Evolutionary conservation across 2,329 filamentous ascomycete species (phyloP), one percentile per base, ranked within the genome.

Genomic region (Orbilia blumenaviensis): DNA sequence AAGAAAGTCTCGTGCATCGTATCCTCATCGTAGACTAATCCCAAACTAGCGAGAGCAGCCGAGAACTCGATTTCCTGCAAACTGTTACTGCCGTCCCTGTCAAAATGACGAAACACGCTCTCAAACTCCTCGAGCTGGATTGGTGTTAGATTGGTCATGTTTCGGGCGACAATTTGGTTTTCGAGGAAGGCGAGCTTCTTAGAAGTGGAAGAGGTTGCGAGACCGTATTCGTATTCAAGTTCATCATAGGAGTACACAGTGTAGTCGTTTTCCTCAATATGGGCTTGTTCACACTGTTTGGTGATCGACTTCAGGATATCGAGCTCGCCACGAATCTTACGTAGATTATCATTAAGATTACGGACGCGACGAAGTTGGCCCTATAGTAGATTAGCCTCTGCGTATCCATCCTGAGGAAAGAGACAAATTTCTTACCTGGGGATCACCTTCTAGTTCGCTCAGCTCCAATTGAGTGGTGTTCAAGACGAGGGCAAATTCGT

Each of bases 201-300:
- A 78, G 93, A 91, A 27, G 98, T 94, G 9, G 92, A 95, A 29
- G 92, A 91, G 82, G 93, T 94, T 69, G 98, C 95, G 29, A 99
- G 87, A 14, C 92, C 90, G 72, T 98, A 87, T 84, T 99, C 95
- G 84, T 99, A 99, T 75, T 90, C 89, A 44, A 99, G 87, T 84
- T 99, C 95, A 82, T 99, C 95, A 82, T 98, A 95, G 8, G 94
- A 97, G 84, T 98, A 98, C 7, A 94, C 98, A n/a, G 95, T 99
- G 83, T 95, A 98, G 85, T 99, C 95, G 83, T 99, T 99, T 81
- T 99, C 95, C 83, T 99, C 95, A 78, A 99, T 97, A 82, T 99
- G 98, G 77, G 95, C 95, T 85, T 98, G 94, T 75, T 90, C 88
- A 82, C 95, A 99, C 84, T 97, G 93, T 78, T 89, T 89, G 81